Percentiles rank a stretch among this genome's conserved stretches.
These are phyloP conservation scores for Lichtheimia ramosa DNA, from an alignment of 371 early-diverging fungal genomes.

Conservation along the genomic window DNA sequence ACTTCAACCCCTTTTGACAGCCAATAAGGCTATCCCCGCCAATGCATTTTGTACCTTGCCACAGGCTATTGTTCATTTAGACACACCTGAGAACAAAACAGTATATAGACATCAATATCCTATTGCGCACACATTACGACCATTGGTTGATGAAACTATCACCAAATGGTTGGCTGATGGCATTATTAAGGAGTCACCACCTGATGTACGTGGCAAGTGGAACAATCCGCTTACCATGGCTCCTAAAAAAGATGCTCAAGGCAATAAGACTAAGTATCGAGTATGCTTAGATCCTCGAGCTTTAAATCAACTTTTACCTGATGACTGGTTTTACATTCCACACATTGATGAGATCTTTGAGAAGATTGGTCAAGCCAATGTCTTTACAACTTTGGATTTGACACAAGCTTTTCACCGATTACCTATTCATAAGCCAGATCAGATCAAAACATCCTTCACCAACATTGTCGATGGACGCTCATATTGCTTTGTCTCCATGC, in stretches of 20 bases:
- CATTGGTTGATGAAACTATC: not conserved
- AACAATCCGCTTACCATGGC: slow-evolving; percentile 23
- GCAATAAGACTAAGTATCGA: slow-evolving; percentile 5
- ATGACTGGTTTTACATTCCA: not conserved
- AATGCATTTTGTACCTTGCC: slow-evolving; percentile 17
- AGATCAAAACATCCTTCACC: not conserved
- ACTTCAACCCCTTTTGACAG: not conserved
- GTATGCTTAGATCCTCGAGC: slow-evolving; percentile 5
- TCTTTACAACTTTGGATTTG: slow-evolving; percentile 1
- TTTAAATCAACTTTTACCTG: not conserved
- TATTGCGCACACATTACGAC: not conserved
- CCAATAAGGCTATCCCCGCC: slow-evolving; percentile 8
- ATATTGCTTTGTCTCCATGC: not conserved
- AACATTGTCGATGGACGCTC: not conserved
- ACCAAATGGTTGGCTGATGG: not conserved
- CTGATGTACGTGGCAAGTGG: not conserved
- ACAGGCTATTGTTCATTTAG: slow-evolving; percentile 11
- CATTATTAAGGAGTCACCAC: slow-evolving; percentile 5
- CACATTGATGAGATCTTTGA: not conserved
- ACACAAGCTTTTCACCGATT: slow-evolving; percentile 1
- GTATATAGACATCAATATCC: not conserved
- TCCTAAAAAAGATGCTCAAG: not conserved
- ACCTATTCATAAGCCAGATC: not conserved
- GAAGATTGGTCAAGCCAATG: not conserved
- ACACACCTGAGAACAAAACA: not conserved